Conservation (phyloP, 495 filamentous ascomycete genomes). For the Aspergillus leporis region DNA sequence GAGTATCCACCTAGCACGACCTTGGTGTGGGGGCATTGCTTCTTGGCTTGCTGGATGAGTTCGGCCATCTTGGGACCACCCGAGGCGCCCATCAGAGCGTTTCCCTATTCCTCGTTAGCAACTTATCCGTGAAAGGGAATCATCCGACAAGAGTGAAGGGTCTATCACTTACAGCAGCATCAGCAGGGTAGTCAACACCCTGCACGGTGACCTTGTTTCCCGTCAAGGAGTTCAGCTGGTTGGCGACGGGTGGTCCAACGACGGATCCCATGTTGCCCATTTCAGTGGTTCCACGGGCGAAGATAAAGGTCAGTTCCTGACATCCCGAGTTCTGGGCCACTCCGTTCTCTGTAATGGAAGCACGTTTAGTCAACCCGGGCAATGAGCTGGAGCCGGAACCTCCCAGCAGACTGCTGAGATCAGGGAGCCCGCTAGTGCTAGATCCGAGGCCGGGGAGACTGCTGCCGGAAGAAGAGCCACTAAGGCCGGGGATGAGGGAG, state of each 20-base stretch:
- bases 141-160: neutral
- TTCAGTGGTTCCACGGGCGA: slow-evolving; percentile 59
- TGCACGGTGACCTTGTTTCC: slow-evolving; percentile 49
- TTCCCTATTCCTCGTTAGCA: slow-evolving; percentile 37
- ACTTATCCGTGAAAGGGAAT: neutral
- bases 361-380: neutral
- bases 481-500: neutral
- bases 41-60: slow-evolving; percentile 46
- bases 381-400: slow-evolving; percentile 4
- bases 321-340: slow-evolving; percentile 42
- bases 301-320: slow-evolving; percentile 55
- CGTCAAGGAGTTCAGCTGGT: slow-evolving; percentile 40
- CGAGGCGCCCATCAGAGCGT: slow-evolving; percentile 41
- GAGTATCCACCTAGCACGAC: slow-evolving; percentile 63
- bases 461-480: neutral
- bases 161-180: slow-evolving; percentile 30
- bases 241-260: slow-evolving; percentile 56
- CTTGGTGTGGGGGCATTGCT: slow-evolving; percentile 59
- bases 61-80: slow-evolving; percentile 50
- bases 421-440: neutral
- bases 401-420: slow-evolving; percentile 3
- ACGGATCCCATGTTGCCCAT: slow-evolving; percentile 58
- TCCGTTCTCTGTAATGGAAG: slow-evolving; percentile 43
- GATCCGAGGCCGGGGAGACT: neutral
- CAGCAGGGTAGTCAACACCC: slow-evolving; percentile 56